A percentile compares a stretch with the other conserved stretches of the same genome.
phyloP scores from a whole-genome alignment of 257 asterid species.

The Solanum bulbocastanum region DNA sequence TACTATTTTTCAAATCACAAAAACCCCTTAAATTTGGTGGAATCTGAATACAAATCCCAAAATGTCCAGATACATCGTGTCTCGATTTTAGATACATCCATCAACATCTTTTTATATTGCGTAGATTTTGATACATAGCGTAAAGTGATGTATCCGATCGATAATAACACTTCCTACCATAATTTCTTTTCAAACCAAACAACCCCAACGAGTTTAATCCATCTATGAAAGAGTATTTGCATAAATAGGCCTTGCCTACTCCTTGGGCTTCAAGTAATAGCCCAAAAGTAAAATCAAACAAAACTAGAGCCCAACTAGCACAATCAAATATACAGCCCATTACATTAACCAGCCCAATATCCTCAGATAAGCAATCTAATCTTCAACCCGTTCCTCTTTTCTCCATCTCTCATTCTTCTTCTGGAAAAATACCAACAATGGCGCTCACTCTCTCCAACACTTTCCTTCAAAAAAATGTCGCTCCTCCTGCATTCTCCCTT shows the following conservation, averaged over 20 bases:
- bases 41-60: too few species aligned
- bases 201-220: neutral
- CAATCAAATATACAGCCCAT: neutral
- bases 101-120: too few species aligned
- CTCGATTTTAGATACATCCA: too few species aligned
- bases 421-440: conserved; percentile 24
- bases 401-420: neutral
- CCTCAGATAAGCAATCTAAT: neutral
- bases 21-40: too few species aligned
- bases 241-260: too few species aligned
- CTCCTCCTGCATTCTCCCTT: conserved; percentile 23
- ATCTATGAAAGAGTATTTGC: neutral
- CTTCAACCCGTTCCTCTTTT: neutral
- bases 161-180: too few species aligned
- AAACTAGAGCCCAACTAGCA: neutral
- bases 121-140: too few species aligned
- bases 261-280: neutral
- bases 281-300: too few species aligned
- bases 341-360: neutral
- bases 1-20: too few species aligned
- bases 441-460: conserved; percentile 61
- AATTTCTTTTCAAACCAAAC: neutral
- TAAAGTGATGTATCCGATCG: too few species aligned
- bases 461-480: conserved; percentile 40
- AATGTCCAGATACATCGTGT: too few species aligned